phyloP scores from a whole-genome alignment of 2,329 filamentous ascomycete genomes.

The Neopestalotiopsis sp. region DNA sequence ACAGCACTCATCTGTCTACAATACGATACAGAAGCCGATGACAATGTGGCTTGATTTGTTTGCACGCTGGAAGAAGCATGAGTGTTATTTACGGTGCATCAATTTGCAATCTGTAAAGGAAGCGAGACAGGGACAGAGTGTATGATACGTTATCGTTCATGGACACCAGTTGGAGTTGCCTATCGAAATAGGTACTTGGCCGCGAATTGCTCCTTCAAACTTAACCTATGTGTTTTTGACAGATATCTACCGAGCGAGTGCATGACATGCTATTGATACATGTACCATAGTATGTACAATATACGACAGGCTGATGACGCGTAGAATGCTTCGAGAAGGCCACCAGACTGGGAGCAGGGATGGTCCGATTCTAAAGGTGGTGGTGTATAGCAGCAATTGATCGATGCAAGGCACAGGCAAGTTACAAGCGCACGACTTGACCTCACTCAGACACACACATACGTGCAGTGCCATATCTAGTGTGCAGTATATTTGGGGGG shows the following conservation, averaged over 20 bases:
- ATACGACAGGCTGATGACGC: neutral
- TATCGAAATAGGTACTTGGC: too few relatives aligned
- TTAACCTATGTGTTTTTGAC: too few relatives aligned
- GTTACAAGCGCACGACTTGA: too few relatives aligned
- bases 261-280: too few relatives aligned
- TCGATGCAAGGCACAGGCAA: constrained; percentile 18
- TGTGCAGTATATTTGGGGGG: too few relatives aligned
- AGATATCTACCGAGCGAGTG: too few relatives aligned
- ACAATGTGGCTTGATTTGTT: neutral
- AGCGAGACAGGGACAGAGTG: neutral
- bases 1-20: neutral
- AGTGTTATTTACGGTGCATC: neutral
- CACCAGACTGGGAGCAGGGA: neutral
- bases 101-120: neutral
- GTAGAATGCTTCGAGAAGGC: constrained; percentile 19
- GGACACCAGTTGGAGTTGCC: too few relatives aligned
- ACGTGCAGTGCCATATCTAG: too few relatives aligned
- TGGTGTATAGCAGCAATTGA: too few relatives aligned
- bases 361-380: neutral
- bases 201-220: too few relatives aligned
- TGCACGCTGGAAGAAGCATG: neutral
- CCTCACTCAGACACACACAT: too few relatives aligned
- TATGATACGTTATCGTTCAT: neutral
- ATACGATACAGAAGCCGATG: neutral
- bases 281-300: neutral